Evolutionary conservation across 768 basidiomycete species (phyloP).

Genomic region (Ramaria sp.): DNA sequence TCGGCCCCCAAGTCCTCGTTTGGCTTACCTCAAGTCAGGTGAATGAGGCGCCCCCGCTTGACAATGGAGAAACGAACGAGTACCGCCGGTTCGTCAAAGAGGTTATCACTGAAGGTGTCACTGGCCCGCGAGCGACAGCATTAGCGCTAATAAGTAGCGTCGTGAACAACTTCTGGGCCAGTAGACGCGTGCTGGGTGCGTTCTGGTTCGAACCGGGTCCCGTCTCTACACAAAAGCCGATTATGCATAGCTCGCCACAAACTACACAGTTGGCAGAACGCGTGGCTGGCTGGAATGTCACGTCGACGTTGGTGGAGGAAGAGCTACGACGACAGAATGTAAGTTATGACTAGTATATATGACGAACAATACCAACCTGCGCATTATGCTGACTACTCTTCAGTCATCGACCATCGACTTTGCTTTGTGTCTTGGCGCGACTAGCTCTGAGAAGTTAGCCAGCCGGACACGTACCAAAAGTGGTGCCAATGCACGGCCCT

Average conservation of each 20-base stretch:
- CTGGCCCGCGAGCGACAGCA: slow-evolving; percentile 84
- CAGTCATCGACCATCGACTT: slow-evolving; percentile 98
- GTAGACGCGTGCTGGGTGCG: slow-evolving; percentile 54
- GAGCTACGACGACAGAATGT: slow-evolving; percentile 95
- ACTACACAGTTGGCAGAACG: slow-evolving; percentile 83
- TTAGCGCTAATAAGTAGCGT: slow-evolving; percentile 81
- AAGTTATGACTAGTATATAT: slow-evolving; percentile 25
- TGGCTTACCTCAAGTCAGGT: slow-evolving; percentile 88
- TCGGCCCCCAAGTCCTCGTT: slow-evolving; percentile 84
- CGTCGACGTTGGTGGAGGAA: slow-evolving; percentile 77
- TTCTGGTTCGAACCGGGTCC: slow-evolving; percentile 62
- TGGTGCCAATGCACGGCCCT: slow-evolving; percentile 29
- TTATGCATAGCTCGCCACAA: slow-evolving; percentile 64
- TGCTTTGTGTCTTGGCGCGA: slow-evolving; percentile 86
- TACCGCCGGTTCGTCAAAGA: slow-evolving; percentile 94
- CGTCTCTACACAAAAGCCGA: slow-evolving; percentile 40
- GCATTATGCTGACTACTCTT: slow-evolving; percentile 11
- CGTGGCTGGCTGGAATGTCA: slow-evolving; percentile 83
- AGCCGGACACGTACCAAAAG: slow-evolving; percentile 65
- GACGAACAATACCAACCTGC: slow-evolving; percentile 14
- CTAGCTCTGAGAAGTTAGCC: slow-evolving; percentile 70
- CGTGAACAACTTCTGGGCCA: slow-evolving; percentile 70
- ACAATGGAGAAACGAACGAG: slow-evolving; percentile 92
- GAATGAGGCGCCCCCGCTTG: slow-evolving; percentile 77
- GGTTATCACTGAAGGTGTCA: slow-evolving; percentile 89